Conservation (phyloP, 306 rosid species). For the Begonia masoniana region DNA sequence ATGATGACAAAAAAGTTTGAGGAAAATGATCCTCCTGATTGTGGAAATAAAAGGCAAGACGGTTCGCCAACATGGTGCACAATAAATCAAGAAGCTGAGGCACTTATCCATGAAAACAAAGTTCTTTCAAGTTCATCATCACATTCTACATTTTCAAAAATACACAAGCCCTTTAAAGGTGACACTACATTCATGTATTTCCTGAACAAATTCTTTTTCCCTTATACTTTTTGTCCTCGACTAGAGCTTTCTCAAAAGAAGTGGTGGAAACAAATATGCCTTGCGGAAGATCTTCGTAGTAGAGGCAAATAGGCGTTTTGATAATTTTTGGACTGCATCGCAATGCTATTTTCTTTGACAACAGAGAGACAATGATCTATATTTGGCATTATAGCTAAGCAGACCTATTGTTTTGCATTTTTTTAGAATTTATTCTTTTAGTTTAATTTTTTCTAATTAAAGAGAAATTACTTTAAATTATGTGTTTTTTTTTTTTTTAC, state of each 20-base stretch:
- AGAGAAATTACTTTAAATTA: no score
- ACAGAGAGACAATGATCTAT: no score
- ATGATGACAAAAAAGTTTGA: not conserved
- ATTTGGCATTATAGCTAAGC: no score
- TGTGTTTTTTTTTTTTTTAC: no score
- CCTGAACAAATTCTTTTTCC: not conserved
- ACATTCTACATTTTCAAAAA: not conserved
- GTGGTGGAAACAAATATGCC: not conserved
- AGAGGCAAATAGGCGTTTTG: no score
- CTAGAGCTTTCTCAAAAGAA: not conserved
- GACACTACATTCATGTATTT: not conserved
- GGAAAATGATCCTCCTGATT: not conserved
- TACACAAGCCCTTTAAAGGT: not conserved
- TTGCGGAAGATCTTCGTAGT: not conserved
- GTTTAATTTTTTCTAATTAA: no score
- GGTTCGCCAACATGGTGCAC: not conserved
- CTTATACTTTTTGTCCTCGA: not conserved
- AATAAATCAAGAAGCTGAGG: not conserved
- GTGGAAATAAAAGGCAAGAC: not conserved
- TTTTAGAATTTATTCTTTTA: no score
- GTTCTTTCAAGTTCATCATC: not conserved
- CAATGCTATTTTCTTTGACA: no score
- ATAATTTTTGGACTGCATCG: no score
- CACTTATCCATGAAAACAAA: not conserved
- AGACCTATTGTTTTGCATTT: no score